phyloP scores from a whole-genome alignment of 805 yeast genomes.

The Candida sakaeoensis region DNA sequence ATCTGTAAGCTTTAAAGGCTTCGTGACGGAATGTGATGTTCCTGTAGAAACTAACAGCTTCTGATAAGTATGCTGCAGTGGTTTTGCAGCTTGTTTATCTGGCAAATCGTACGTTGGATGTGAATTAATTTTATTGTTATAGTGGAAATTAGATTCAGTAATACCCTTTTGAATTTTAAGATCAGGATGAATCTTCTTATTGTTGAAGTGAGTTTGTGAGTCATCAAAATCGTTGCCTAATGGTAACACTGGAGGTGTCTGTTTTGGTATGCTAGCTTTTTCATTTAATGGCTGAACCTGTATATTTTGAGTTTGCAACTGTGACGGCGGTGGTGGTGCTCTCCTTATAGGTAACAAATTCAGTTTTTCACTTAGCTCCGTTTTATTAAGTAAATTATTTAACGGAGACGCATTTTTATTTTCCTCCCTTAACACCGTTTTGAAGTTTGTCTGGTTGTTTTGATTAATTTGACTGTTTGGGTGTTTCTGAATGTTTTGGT shows the following conservation, averaged over 20 bases:
- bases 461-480: too few species aligned
- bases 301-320: background rate
- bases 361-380: slow-evolving; percentile 12
- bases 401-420: slow-evolving; percentile 28
- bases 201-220: background rate
- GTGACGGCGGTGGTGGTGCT: slow-evolving; percentile 54
- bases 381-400: slow-evolving; percentile 26
- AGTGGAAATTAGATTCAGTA: slow-evolving; percentile 2
- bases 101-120: too few species aligned
- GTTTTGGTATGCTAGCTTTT: slow-evolving; percentile 25
- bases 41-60: slow-evolving; percentile 8
- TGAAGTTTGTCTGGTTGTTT: too few species aligned
- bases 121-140: background rate
- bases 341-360: slow-evolving; percentile 45
- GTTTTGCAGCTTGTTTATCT: slow-evolving; percentile 20
- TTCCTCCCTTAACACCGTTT: background rate
- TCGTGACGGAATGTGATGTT: slow-evolving; percentile 10
- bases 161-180: slow-evolving; percentile 28
- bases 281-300: slow-evolving; percentile 2
- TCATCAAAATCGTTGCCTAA: slow-evolving; percentile 2
- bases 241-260: slow-evolving; percentile 30
- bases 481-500: background rate
- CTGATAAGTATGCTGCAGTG: too few species aligned
- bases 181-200: slow-evolving; percentile 26
- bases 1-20: slow-evolving; percentile 11